phyloP scores from a whole-genome alignment of 2,329 filamentous ascomycete species.

The Stachybotrys elegans region DNA sequence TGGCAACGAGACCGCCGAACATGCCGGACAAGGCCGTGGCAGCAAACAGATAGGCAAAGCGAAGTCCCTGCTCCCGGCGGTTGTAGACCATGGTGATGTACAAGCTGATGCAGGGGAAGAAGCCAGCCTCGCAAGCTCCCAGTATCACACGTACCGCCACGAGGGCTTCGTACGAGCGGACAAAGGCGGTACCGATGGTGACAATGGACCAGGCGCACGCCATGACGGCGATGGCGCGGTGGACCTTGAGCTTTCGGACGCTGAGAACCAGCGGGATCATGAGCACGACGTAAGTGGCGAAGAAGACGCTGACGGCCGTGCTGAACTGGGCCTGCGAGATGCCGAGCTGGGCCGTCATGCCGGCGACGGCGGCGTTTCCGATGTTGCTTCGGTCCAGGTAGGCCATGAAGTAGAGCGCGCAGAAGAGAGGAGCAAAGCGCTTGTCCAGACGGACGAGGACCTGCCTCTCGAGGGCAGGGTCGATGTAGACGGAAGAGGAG shows the following conservation, averaged over 20 bases:
- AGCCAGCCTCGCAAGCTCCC: slow-evolving; percentile 6
- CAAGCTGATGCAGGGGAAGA: slow-evolving; percentile 7
- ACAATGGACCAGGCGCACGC: slow-evolving; percentile 11
- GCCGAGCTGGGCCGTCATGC: slow-evolving; percentile 26
- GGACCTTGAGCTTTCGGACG: slow-evolving; percentile 19
- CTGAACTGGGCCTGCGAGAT: slow-evolving; percentile 23
- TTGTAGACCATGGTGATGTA: slow-evolving; percentile 9
- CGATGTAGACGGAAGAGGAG: neutral
- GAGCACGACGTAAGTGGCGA: slow-evolving; percentile 24
- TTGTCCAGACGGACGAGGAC: neutral
- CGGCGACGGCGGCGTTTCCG: slow-evolving; percentile 25
- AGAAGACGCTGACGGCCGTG: slow-evolving; percentile 26
- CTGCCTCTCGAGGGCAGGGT: neutral
- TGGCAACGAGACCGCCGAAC: slow-evolving; percentile 35
- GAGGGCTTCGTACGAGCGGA: slow-evolving; percentile 16
- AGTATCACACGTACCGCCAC: slow-evolving; percentile 7
- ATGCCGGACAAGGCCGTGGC: slow-evolving; percentile 31
- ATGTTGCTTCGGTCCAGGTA: slow-evolving; percentile 17
- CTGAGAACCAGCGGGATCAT: slow-evolving; percentile 25
- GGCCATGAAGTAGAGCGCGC: slow-evolving; percentile 22
- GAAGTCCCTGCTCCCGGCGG: slow-evolving; percentile 6
- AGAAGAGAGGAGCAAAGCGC: neutral
- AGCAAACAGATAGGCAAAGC: slow-evolving; percentile 31
- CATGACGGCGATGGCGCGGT: slow-evolving; percentile 4
- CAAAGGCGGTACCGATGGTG: slow-evolving; percentile 15